Evolutionary conservation across 106 monocot genomes (phyloP), one percentile per base, ranked within the genome.

Genomic region (Triglochin maritima): DNA sequence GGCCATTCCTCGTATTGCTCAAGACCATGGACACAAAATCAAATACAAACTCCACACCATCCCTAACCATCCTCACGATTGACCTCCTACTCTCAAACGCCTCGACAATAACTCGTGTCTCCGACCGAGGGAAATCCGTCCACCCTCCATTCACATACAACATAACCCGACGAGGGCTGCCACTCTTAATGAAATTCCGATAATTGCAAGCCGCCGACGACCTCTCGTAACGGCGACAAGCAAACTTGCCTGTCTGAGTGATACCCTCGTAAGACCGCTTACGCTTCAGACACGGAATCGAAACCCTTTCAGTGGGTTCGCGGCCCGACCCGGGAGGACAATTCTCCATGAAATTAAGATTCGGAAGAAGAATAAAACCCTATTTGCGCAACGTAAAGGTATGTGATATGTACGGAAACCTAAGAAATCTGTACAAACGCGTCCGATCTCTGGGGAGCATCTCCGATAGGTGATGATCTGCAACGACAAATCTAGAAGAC

Each of bases 21-120:
- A 80, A 48, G 48, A 72, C 69, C 82, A 86, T 83, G 0, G 82
- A 86, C 29, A 86, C 59, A 58, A 83, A 82, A 71, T 86, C 86
- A 46, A 86, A 67, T n/a, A 82, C 53, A 14, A 75, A 6, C 46
- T 48, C 46, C 48, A 69, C 41, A 13, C 57, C 65, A 60, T 54
- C 72, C 13, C 69, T 46, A 7, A 57, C 57, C 14, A 79, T 43
- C 4, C 51, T 43, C 17, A 63, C 44, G 17, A 72, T 58, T 3
- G 81, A 81, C 11, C 63, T 79, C 52, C 68, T 75, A 7, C 57
- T 49, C 65, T 29, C 68, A 65, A 85, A 81, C 44, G 69, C 85
- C 16, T 81, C 63, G 16, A 82, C 59, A 14, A 85, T 75, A 29
- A 52, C 47, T 12, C 56, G 14, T 13, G 60, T 52, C 7, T 62